A percentile compares a stretch with the other conserved stretches of the same genome.
Evolutionary conservation across 257 asterid genomes (phyloP).

Genomic region (Solanum sitiens): DNA sequence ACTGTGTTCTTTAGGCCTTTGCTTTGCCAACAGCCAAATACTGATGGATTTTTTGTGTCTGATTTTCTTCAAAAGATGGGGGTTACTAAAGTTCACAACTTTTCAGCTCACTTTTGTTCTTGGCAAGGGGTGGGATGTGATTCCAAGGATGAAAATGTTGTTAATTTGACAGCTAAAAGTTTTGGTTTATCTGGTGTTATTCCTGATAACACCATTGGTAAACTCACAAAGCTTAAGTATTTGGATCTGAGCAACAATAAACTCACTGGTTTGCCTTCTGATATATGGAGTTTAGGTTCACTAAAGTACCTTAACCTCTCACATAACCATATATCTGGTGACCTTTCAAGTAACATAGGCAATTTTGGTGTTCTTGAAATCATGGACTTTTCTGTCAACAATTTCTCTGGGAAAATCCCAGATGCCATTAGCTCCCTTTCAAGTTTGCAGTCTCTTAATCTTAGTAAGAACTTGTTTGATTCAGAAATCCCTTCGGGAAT

Average conservation of each 20-base stretch:
- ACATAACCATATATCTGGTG: conserved; percentile 41
- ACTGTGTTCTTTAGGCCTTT: conserved; percentile 26
- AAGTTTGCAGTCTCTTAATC: conserved; percentile 46
- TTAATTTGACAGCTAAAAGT: conserved; percentile 41
- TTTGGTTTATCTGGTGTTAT: conserved; percentile 67
- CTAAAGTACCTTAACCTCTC: conserved; percentile 63
- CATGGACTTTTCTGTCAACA: conserved; percentile 75
- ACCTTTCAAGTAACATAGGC: conserved; percentile 61
- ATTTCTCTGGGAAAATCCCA: conserved; percentile 62
- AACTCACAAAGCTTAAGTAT: conserved; percentile 44
- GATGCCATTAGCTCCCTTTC: conserved; percentile 61
- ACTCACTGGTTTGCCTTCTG: conserved; percentile 66
- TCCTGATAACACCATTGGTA: conserved; percentile 82
- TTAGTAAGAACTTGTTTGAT: conserved; percentile 50
- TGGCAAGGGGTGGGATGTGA: conserved; percentile 79
- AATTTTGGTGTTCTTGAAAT: conserved; percentile 66
- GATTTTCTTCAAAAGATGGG: conserved; percentile 56
- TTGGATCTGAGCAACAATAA: conserved; percentile 85
- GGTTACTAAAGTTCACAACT: conserved; percentile 16
- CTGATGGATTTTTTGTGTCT: conserved; percentile 53
- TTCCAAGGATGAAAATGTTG: conserved; percentile 33
- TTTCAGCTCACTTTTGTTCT: conserved; percentile 56
- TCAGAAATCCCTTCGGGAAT: conserved; percentile 50
- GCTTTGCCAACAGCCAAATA: conserved; percentile 40
- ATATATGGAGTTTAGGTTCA: conserved; percentile 86